A percentile compares a stretch with the other conserved stretches of the same genome.
Conservation (phyloP, 1,284 basidiomycete species). For the Marasmius oreades region DNA sequence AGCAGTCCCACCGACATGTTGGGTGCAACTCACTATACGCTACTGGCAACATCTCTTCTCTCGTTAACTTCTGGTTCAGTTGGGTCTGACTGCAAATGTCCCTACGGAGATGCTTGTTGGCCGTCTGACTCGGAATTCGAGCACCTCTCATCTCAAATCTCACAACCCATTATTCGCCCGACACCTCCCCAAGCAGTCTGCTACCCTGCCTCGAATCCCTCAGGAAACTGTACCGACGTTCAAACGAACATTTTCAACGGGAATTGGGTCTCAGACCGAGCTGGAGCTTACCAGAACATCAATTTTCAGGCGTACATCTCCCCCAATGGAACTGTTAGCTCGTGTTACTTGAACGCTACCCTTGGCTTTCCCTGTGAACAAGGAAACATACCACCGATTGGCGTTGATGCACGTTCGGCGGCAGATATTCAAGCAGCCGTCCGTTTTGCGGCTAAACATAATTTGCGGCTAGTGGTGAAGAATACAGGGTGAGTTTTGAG, state of each 20-base stretch:
- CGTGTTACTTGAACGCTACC: constrained; percentile 37
- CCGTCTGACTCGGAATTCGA: constrained; percentile 32
- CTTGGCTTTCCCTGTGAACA: constrained; percentile 38
- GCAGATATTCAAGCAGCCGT: constrained; percentile 2
- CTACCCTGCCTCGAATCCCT: constrained; percentile 28
- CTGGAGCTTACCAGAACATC: constrained; percentile 36
- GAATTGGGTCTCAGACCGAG: constrained; percentile 34
- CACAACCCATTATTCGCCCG: constrained; percentile 35
- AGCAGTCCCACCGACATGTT: no score
- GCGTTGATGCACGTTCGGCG: neutral
- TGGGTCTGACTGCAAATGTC: constrained; percentile 15
- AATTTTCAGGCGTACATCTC: constrained; percentile 39
- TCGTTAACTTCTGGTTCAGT: neutral
- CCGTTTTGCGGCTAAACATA: neutral
- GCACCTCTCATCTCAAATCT: constrained; percentile 29
- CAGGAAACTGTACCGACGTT: constrained; percentile 33
- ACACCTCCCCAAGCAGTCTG: constrained; percentile 34
- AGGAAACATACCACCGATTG: constrained; percentile 31
- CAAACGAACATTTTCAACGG: constrained; percentile 26
- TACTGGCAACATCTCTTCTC: neutral
- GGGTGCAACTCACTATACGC: no score
- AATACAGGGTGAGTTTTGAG: constrained; percentile 2
- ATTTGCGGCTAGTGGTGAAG: constrained; percentile 2
- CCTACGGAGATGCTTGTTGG: constrained; percentile 38
- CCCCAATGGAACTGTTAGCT: constrained; percentile 35